These are phyloP conservation scores for Acanthamoeba castellanii DNA, from an alignment of 208 protist genomes.

Conservation along the genomic window DNA sequence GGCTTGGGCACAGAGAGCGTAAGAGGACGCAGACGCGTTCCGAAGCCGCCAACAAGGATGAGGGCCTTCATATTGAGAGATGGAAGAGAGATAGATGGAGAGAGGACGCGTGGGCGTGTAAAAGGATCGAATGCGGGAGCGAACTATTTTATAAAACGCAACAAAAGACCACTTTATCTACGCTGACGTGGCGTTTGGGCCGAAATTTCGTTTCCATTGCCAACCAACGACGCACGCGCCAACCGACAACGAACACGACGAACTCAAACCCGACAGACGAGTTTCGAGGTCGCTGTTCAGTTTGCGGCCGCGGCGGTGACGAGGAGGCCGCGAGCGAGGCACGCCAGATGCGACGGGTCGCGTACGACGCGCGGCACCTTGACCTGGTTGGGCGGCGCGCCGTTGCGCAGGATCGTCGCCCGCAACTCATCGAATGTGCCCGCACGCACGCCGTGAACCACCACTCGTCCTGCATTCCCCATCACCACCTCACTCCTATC, in stretches of 20 bases:
- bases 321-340: neutral
- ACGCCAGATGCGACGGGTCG: neutral
- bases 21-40: slow-evolving; percentile 96
- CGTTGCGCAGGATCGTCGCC: neutral
- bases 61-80: slow-evolving; percentile 94
- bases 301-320: too few species aligned
- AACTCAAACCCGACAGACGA: neutral
- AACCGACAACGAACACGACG: too few species aligned
- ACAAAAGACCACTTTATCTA: too few species aligned
- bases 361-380: neutral
- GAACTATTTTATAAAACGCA: too few species aligned
- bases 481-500: too few species aligned
- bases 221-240: too few species aligned
- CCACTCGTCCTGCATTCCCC: neutral
- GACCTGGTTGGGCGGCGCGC: neutral
- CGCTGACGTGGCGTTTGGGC: too few species aligned
- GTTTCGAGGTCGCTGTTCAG: neutral
- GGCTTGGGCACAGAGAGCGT: slow-evolving; percentile 98
- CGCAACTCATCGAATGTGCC: neutral
- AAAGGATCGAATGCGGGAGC: too few species aligned
- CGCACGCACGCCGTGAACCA: neutral
- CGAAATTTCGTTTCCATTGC: too few species aligned
- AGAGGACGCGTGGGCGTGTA: too few species aligned
- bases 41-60: slow-evolving; percentile 97
- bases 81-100: too few species aligned